A percentile compares a stretch with the other conserved stretches of the same genome.
phyloP scores from a whole-genome alignment of 441 rosid species.

The Eutrema salsugineum region DNA sequence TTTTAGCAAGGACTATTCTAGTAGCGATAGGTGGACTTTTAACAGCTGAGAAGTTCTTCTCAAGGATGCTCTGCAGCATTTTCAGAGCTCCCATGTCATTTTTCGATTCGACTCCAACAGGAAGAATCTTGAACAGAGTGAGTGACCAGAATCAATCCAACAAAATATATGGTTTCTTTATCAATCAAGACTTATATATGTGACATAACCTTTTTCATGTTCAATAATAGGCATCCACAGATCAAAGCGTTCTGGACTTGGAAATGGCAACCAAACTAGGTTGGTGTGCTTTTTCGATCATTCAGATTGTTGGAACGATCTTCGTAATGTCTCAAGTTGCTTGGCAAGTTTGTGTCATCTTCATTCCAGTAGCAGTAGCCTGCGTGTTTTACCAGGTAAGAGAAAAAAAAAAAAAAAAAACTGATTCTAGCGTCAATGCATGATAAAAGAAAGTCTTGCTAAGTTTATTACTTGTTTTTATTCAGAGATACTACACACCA shows the following conservation, averaged over 20 bases:
- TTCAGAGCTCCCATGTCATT: conserved; percentile 92
- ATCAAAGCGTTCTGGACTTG: conserved; percentile 92
- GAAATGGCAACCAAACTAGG: conserved; percentile 77
- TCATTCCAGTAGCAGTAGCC: conserved; percentile 94
- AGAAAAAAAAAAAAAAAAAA: background rate
- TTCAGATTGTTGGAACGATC: conserved; percentile 80
- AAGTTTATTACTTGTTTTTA: background rate
- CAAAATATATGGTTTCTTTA: background rate
- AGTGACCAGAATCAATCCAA: conserved; percentile 20
- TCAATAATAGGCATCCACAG: conserved; percentile 74
- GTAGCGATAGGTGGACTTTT: conserved; percentile 68
- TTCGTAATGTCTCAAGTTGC: conserved; percentile 97
- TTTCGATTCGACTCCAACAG: conserved; percentile 95
- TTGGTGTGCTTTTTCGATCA: conserved; percentile 91
- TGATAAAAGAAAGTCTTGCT: background rate
- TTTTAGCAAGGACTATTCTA: conserved; percentile 67
- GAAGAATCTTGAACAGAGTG: conserved; percentile 95
- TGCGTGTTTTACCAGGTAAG: conserved; percentile 97
- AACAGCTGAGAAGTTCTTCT: conserved; percentile 83
- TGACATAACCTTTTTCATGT: background rate
- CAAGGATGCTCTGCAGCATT: conserved; percentile 74
- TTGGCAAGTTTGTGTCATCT: conserved; percentile 94
- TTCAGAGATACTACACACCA: conserved; percentile 92
- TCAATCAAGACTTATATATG: background rate
- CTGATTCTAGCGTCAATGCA: background rate